Conservation (phyloP, 1,284 basidiomycete species). For the Boletus smithii region DNA sequence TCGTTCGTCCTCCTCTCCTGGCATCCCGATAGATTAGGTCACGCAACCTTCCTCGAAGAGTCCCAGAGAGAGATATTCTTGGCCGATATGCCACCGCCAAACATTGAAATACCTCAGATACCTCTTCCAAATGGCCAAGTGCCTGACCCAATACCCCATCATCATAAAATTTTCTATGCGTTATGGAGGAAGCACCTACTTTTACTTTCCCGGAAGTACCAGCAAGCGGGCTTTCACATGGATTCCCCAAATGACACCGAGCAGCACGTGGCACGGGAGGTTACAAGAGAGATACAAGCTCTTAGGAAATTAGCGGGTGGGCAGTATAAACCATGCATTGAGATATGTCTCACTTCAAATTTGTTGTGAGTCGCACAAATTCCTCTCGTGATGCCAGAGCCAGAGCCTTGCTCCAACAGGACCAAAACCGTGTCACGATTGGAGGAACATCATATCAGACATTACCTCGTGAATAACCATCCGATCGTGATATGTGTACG, state of each 20-base stretch:
- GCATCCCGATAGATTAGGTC: conserved; percentile 69
- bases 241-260: conserved; percentile 13
- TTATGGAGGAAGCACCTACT: conserved; percentile 27
- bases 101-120: conserved; percentile 19
- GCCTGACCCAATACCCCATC: conserved; percentile 21
- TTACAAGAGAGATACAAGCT: conserved; percentile 25
- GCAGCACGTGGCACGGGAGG: conserved; percentile 24
- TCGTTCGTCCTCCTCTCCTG: conserved; percentile 63
- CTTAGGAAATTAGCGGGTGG: conserved; percentile 14
- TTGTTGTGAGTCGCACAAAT: conserved; percentile 49
- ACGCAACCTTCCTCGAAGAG: conserved; percentile 76
- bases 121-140: conserved; percentile 17
- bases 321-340: conserved; percentile 58
- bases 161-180: conserved; percentile 25
- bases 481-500: conserved; percentile 76
- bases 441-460: conserved; percentile 68
- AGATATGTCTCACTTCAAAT: conserved; percentile 82
- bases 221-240: conserved; percentile 13
- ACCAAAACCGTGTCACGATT: conserved; percentile 66
- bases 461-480: conserved; percentile 61
- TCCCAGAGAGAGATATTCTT: conserved; percentile 57
- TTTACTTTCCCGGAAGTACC: conserved; percentile 20
- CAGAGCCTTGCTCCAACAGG: conserved; percentile 33
- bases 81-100: conserved; percentile 24
- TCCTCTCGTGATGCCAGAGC: background rate